Evolutionary conservation across 1,139 yeast species (phyloP).

Genomic region (Hemisphaericaspora xylanilytica): DNA sequence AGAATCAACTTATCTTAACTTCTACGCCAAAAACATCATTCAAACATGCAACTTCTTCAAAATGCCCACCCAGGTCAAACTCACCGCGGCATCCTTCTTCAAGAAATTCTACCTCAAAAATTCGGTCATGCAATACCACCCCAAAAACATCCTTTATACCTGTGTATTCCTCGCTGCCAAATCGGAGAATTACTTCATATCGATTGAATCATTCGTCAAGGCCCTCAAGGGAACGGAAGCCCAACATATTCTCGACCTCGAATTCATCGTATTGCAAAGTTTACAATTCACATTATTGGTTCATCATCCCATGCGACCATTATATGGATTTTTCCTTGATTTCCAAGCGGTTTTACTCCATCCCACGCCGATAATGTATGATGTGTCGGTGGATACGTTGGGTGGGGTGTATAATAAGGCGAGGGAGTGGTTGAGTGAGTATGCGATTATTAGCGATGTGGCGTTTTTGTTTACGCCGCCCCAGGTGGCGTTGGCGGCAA

Average conservation of each 20-base stretch:
- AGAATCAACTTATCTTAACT: constrained; percentile 63
- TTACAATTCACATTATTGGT: constrained; percentile 76
- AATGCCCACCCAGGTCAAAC: constrained; percentile 53
- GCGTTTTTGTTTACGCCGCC: constrained; percentile 85
- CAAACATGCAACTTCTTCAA: constrained; percentile 47
- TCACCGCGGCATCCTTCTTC: constrained; percentile 84
- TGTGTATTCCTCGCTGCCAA: constrained; percentile 90
- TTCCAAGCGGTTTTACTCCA: constrained; percentile 61
- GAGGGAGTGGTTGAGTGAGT: constrained; percentile 58
- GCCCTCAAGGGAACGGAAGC: constrained; percentile 65
- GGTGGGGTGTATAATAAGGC: constrained; percentile 68
- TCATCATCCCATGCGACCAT: constrained; percentile 83
- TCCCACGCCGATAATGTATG: constrained; percentile 36
- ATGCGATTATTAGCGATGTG: constrained; percentile 69
- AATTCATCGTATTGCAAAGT: constrained; percentile 71
- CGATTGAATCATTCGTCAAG: constrained; percentile 77
- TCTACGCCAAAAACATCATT: constrained; percentile 69
- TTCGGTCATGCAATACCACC: constrained; percentile 84
- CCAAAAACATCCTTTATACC: constrained; percentile 78
- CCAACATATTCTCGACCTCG: constrained; percentile 70
- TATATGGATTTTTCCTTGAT: constrained; percentile 91
- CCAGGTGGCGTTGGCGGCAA: constrained; percentile 87
- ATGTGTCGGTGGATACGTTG: constrained; percentile 41
- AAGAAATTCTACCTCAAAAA: constrained; percentile 75
- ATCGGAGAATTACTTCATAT: constrained; percentile 84